Evolutionary conservation across 2,329 filamentous ascomycete genomes (phyloP).

Genomic region (Xylaria sp.): DNA sequence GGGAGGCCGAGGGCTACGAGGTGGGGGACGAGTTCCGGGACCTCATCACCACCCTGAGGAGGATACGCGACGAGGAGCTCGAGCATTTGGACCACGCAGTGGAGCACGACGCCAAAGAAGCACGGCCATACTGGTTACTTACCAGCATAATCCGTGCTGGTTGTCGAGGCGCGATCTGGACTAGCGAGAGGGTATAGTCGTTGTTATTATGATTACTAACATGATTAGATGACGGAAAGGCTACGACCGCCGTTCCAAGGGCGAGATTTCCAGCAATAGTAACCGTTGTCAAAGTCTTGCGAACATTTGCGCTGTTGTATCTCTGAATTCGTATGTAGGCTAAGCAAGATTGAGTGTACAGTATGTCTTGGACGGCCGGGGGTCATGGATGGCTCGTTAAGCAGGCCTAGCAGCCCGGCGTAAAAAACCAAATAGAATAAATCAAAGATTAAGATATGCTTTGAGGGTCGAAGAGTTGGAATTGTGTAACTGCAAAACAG

Average conservation of each 20-base stretch:
- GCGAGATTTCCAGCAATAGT: too few relatives aligned
- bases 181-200: constrained; percentile 72
- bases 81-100: constrained; percentile 97
- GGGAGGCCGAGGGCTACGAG: constrained; percentile 78
- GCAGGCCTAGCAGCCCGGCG: not conserved
- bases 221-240: not conserved
- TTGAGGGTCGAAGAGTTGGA: not conserved
- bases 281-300: too few relatives aligned
- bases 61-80: constrained; percentile 92
- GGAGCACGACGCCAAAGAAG: constrained; percentile 89
- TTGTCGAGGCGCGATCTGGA: constrained; percentile 90
- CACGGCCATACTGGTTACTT: constrained; percentile 85
- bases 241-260: too few relatives aligned
- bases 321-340: not conserved
- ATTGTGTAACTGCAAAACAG: too few relatives aligned
- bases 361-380: too few relatives aligned
- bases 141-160: constrained; percentile 88
- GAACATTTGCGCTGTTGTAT: not conserved
- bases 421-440: not conserved
- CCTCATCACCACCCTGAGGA: constrained; percentile 74
- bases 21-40: constrained; percentile 77
- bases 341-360: not conserved
- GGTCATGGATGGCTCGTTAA: not conserved
- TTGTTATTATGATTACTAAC: not conserved
- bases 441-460: not conserved